Evolutionary conservation across 305 asterid genomes (phyloP), one percentile per base, ranked within the genome.

Genomic region (Fraxinus xanthoxyloides): DNA sequence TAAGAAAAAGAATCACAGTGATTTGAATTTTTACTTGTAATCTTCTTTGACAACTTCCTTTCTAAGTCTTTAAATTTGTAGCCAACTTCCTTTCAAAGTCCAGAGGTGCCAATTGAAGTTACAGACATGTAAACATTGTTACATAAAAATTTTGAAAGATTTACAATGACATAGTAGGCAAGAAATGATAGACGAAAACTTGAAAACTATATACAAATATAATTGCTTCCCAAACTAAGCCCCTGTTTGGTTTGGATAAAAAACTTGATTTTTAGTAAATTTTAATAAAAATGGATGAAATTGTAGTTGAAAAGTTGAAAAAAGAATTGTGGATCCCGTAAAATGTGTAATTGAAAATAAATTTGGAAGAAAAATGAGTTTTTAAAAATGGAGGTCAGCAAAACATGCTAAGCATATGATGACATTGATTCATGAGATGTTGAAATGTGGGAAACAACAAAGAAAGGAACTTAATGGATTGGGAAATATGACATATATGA

Each of bases 11-110:
- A 31, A 31, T 3, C 34, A 31, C 34, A 3, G 5, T 31, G 34
- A 31, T 31, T 3, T 31, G 34, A 31, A 31, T 31, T 31, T 3
- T 31, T 5, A 31, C 34, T 5, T 3, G 5, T 31, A 31, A 31
- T 31, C 2, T 31, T 31, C 34, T 31, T 31, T 31, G 2, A 2
- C 34, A 31, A 31, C 34, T 31, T 31, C 34, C 97, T 0, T 97
- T 90, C 87, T 94, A 81, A 72, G 35, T 83, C 90, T 93, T 93
- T 92, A 96, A 84, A 80, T 85, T 90, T 87, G 93, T 79, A 40
- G 88, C 88, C 87, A 94, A 84, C 54, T 76, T 78, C 88, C 84
- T 90, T 79, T 92, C 97, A 82, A 92, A 83, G 84, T 91, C 91
- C 31, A 90, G 85, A 81, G 93, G 92, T 69, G 87, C 86, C 40